These are phyloP conservation scores for Pycnococcus provasolii DNA, from an alignment of 139 green algal genomes.

Conservation along the genomic window DNA sequence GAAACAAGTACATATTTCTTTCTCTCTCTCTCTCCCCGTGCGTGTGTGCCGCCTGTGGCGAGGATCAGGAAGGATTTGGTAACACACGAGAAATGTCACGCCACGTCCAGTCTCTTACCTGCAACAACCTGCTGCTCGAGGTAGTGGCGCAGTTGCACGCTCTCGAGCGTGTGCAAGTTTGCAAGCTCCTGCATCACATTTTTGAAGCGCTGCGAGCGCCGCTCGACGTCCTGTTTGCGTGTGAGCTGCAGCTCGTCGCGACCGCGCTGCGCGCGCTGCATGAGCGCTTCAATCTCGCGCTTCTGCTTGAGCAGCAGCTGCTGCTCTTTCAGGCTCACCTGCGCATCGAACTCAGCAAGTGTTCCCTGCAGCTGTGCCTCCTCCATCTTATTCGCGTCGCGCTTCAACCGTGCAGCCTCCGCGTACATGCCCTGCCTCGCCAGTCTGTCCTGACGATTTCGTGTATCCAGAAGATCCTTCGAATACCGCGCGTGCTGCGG, in stretches of 20 bases:
- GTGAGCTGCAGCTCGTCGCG: constrained; percentile 7
- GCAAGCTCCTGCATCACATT: constrained; percentile 13
- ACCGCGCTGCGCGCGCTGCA: not conserved
- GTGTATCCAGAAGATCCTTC: constrained; percentile 13
- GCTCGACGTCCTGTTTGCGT: not conserved
- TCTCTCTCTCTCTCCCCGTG: no score
- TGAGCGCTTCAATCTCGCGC: constrained; percentile 12
- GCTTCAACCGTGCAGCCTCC: constrained; percentile 7
- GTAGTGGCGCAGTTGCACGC: no score
- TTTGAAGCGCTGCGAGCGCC: constrained; percentile 6
- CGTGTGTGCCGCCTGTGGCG: no score
- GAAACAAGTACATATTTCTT: no score
- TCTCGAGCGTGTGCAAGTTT: not conserved
- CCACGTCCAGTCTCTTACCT: no score
- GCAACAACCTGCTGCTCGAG: no score
- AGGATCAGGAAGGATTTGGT: no score
- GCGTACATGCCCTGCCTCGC: constrained; percentile 10
- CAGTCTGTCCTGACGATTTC: constrained; percentile 10
- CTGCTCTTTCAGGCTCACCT: constrained; percentile 13
- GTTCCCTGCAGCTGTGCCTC: not conserved
- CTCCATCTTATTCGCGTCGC: constrained; percentile 8
- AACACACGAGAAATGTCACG: no score
- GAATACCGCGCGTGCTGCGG: constrained; percentile 3
- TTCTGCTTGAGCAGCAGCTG: constrained; percentile 6
- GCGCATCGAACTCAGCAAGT: constrained; percentile 2